Conservation (phyloP, 2,329 filamentous ascomycete genomes). For the Thielaviopsis ethacetica region DNA sequence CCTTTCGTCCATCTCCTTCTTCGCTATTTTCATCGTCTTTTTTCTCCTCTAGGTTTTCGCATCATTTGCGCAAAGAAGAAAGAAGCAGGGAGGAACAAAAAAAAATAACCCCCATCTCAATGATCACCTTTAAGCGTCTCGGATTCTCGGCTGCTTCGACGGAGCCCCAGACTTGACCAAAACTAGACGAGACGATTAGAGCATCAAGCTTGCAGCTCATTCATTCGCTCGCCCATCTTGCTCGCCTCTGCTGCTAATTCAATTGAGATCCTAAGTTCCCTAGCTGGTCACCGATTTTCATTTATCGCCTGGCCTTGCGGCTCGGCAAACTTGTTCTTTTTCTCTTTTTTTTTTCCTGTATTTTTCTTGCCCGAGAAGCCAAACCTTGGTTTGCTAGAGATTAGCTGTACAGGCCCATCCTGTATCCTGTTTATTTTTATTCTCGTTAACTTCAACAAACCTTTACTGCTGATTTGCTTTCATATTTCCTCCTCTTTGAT, state of each 20-base stretch:
- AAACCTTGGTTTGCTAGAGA: background rate
- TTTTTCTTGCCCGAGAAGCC: background rate
- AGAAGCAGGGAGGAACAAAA: background rate
- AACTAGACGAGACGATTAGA: background rate
- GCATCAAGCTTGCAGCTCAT: background rate
- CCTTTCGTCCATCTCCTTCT: background rate
- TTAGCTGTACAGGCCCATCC: background rate
- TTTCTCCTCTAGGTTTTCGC: no score
- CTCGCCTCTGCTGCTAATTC: no score
- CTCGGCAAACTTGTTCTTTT: background rate
- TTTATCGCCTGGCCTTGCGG: background rate
- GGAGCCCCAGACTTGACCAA: background rate
- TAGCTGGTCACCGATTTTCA: no score
- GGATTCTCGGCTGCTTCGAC: conserved; percentile 10
- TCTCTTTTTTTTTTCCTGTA: background rate
- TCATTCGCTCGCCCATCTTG: no score
- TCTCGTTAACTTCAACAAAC: background rate
- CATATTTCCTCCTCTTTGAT: background rate
- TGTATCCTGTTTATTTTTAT: background rate
- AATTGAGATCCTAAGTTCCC: no score
- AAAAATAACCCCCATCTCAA: background rate
- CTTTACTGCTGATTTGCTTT: background rate
- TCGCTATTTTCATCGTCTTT: background rate
- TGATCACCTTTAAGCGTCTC: conserved; percentile 5
- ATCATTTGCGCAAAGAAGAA: no score